A percentile compares a stretch with the other conserved stretches of the same genome.
phyloP scores from a whole-genome alignment of 441 rosid species.

The Euphorbia celastroides region DNA sequence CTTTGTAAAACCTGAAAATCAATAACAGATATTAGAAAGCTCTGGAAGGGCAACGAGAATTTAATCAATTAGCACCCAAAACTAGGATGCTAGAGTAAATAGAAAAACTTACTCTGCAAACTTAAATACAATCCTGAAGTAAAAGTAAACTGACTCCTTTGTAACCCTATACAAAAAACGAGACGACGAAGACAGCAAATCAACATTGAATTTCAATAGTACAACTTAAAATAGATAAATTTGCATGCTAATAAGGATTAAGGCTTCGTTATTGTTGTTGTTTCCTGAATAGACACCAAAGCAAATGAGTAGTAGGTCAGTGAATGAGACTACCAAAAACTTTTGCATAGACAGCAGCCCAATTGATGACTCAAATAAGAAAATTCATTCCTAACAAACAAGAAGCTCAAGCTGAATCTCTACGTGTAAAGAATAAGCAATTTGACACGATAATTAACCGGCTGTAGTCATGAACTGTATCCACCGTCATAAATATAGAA shows the following conservation, averaged over 20 bases:
- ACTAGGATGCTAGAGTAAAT: conserved; percentile 5
- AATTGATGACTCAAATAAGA: conserved; percentile 6
- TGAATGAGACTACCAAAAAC: neutral
- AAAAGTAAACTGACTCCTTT: neutral
- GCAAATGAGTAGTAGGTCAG: neutral
- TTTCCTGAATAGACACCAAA: neutral
- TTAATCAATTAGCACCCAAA: neutral
- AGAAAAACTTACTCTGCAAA: conserved; percentile 13
- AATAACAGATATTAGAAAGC: conserved; percentile 10
- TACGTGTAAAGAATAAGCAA: neutral
- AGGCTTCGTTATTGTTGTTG: neutral
- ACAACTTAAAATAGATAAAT: neutral
- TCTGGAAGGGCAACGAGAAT: conserved; percentile 13
- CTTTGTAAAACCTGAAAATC: conserved; percentile 69
- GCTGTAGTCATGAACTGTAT: neutral
- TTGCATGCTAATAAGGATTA: neutral
- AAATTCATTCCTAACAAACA: neutral
- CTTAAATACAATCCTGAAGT: neutral
- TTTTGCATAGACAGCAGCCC: neutral
- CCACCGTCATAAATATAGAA: neutral
- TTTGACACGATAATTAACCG: neutral
- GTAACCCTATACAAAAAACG: neutral
- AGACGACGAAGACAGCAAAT: neutral
- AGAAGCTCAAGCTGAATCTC: neutral
- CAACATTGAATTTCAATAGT: neutral